These are phyloP conservation scores for Melastoma candidum DNA, from an alignment of 441 rosid genomes.

Conservation along the genomic window DNA sequence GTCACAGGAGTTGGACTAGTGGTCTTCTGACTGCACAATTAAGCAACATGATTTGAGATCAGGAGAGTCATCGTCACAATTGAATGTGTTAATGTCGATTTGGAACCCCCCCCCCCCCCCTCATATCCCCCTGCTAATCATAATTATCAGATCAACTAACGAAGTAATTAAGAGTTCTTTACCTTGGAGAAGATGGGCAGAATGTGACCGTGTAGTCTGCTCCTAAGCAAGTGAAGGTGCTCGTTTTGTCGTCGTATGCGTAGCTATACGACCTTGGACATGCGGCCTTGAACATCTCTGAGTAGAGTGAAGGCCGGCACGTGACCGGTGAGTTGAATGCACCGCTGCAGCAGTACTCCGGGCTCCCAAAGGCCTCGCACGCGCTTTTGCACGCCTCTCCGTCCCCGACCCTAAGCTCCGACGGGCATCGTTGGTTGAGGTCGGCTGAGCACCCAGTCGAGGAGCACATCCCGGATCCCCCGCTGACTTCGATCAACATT, in stretches of 20 bases:
- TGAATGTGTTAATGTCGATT: no score
- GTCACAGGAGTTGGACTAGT: conserved; percentile 47
- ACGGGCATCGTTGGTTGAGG: conserved; percentile 47
- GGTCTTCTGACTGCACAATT: conserved; percentile 59
- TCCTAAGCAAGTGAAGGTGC: conserved; percentile 56
- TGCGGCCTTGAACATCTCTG: conserved; percentile 56
- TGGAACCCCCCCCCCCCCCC: no score
- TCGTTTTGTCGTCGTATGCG: conserved; percentile 61
- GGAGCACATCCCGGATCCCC: conserved; percentile 49
- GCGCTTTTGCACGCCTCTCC: conserved; percentile 64
- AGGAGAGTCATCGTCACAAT: not conserved
- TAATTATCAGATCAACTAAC: not conserved
- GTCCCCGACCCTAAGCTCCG: conserved; percentile 42
- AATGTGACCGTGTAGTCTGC: conserved; percentile 63
- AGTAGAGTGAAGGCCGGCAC: conserved; percentile 55
- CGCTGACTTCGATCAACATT: conserved; percentile 43
- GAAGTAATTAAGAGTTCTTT: not conserved
- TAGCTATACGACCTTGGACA: conserved; percentile 66
- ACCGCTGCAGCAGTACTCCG: conserved; percentile 68
- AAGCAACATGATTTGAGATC: not conserved
- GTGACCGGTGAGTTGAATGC: conserved; percentile 54
- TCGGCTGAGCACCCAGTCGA: conserved; percentile 47
- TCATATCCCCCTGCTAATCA: no score
- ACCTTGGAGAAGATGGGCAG: conserved; percentile 77
- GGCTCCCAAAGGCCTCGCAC: conserved; percentile 53